Percentiles rank a stretch among this genome's conserved stretches.
Evolutionary conservation across 225 moss, liverwort and hornwort species (phyloP).

Genomic region (Neckera pumila): DNA sequence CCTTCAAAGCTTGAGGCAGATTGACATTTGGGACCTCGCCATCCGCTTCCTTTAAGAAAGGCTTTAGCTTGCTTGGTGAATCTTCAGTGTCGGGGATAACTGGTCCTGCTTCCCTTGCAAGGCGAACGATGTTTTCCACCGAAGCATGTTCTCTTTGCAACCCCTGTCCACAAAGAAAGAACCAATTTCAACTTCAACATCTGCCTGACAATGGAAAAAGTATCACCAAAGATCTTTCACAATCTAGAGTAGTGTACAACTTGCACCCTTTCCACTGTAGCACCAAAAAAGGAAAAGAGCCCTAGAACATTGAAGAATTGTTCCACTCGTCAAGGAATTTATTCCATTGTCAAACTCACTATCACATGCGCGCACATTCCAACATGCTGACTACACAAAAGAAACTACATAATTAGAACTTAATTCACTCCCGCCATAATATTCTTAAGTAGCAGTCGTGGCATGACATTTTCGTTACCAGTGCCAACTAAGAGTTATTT

Average conservation of each 20-base stretch:
- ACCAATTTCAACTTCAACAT: not conserved
- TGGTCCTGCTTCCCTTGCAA: slow-evolving; percentile 81
- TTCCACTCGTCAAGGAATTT: not conserved
- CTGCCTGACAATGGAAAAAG: not conserved
- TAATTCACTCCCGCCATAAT: not conserved
- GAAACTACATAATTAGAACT: not conserved
- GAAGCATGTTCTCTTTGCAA: slow-evolving; percentile 87
- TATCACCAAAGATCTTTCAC: not conserved
- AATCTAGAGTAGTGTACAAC: not conserved
- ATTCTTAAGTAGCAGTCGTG: not conserved
- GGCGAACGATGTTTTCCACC: slow-evolving; percentile 82
- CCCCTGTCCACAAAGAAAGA: slow-evolving; percentile 32
- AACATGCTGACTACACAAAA: not conserved
- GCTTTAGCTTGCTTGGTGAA: not conserved
- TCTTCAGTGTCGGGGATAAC: slow-evolving; percentile 18
- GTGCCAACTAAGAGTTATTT: not conserved
- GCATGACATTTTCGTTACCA: not conserved
- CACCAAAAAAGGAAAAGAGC: not conserved
- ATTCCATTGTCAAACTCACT: not conserved
- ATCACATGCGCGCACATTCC: not conserved
- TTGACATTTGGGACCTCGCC: not conserved
- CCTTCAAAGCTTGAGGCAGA: not conserved
- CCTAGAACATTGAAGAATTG: not conserved
- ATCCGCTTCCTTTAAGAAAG: not conserved
- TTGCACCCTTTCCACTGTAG: not conserved